These are phyloP conservation scores for Vicia villosa DNA, from an alignment of 306 rosid genomes.

Conservation along the genomic window DNA sequence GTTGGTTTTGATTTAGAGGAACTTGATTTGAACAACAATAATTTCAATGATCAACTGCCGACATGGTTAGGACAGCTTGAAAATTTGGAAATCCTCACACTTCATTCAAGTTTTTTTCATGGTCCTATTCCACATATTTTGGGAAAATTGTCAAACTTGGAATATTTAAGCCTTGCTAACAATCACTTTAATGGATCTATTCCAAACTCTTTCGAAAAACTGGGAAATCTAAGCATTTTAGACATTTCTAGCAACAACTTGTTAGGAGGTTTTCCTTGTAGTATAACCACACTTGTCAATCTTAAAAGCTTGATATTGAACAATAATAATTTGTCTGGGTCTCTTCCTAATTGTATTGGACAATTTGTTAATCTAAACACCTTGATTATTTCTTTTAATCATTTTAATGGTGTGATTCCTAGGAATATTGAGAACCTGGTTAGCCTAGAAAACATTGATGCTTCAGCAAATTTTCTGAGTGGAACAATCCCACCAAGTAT, in stretches of 20 bases:
- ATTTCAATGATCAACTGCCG: background rate
- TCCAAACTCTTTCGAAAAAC: background rate
- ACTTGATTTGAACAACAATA: background rate
- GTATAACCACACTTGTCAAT: conserved; percentile 21
- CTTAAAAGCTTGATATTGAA: background rate
- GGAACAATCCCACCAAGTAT: conserved; percentile 25
- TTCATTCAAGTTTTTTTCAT: background rate
- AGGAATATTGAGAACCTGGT: conserved; percentile 27
- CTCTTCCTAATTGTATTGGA: conserved; percentile 27
- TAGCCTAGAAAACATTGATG: conserved; percentile 15
- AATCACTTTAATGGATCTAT: conserved; percentile 16
- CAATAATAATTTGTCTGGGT: conserved; percentile 24
- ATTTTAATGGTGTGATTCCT: conserved; percentile 36
- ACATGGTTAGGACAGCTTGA: background rate
- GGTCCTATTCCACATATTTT: background rate
- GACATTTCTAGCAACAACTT: background rate
- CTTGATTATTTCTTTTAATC: conserved; percentile 27
- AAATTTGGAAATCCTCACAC: background rate
- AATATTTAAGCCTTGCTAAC: background rate
- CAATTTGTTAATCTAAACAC: background rate
- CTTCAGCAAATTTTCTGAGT: conserved; percentile 5
- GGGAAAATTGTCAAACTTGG: conserved; percentile 16
- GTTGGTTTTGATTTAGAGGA: background rate
- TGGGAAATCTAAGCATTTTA: background rate
- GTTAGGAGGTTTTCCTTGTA: conserved; percentile 21